Evolutionary conservation across 345 rosid species (phyloP), one percentile per base, ranked within the genome.

Genomic region (Noccaea caerulescens): DNA sequence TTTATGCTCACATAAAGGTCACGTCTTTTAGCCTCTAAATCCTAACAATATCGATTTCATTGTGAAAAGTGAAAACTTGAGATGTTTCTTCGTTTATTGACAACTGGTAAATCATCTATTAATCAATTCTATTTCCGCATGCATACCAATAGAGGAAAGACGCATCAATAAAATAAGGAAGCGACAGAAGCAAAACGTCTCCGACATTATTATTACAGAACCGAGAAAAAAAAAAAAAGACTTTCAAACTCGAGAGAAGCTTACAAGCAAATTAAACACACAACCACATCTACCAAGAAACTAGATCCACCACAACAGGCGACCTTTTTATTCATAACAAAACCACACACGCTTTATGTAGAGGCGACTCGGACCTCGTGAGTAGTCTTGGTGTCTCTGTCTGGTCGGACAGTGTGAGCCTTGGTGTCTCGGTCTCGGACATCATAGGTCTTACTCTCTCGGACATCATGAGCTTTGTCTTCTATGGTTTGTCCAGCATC

Each of bases 401-500:
- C 69, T 41, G 50, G 50, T 56, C 71, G 49, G 60, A 23, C 75
- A 8, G 3, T 69, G 3, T 58, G 66, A 33, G 47, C 67, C 67
- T 70, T 70, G 33, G 52, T 71, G 68, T 71, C 75, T 56, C 72
- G 20, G 42, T 47, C 67, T 10, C 70, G 30, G 33, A 56, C 63
- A 55, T 73, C 72, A 58, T 30, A 41, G 0, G 61, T 23, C 56
- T 73, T 73, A 41, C 47, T 53, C 55, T 72, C 77, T 43, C 79
- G 66, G 54, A 50, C 82, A 61, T 90, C 90, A 3, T 82, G 84
- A 54, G 87, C 91, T 75, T 71, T 77, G 30, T 51, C 73, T 78
- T 89, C 90, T 2, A 80, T 80, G 13, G 70, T 68, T 78, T 86
- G 95, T 27, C 91, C 93, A 25, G 55, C 73, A 34, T 88, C 98